A percentile compares a stretch with the other conserved stretches of the same genome.
phyloP scores from a whole-genome alignment of 2,329 filamentous ascomycete species.

The Cladophialophora carrionii region DNA sequence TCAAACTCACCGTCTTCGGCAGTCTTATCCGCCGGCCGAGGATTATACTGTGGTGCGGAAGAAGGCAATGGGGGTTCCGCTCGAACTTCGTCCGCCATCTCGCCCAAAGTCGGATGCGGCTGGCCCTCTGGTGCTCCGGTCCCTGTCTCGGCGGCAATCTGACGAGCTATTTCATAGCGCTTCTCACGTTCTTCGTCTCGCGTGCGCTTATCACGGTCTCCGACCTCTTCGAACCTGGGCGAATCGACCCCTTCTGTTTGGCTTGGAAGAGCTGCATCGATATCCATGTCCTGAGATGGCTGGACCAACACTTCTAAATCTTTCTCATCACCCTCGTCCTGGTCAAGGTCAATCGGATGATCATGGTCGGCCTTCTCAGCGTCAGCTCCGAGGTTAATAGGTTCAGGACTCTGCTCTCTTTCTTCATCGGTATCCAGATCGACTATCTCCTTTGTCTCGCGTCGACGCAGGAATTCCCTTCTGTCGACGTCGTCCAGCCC shows the following conservation, averaged over 20 bases:
- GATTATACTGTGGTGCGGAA: constrained; percentile 28
- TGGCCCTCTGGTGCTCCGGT: constrained; percentile 18
- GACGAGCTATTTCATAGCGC: constrained; percentile 42
- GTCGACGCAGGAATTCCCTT: constrained; percentile 37
- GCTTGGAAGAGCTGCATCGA: constrained; percentile 15
- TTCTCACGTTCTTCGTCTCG: constrained; percentile 47
- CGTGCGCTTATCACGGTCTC: constrained; percentile 27
- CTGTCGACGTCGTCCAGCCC: constrained; percentile 14
- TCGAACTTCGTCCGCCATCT: constrained; percentile 50
- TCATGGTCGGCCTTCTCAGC: constrained; percentile 20
- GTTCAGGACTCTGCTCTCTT: constrained; percentile 2
- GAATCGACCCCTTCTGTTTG: constrained; percentile 7
- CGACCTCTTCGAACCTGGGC: constrained; percentile 18
- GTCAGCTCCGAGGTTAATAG: constrained; percentile 7
- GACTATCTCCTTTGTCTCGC: constrained; percentile 46
- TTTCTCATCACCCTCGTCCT: constrained; percentile 40
- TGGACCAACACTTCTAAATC: constrained; percentile 32
- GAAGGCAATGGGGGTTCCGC: constrained; percentile 47
- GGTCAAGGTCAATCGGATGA: constrained; percentile 36
- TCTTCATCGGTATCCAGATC: constrained; percentile 44
- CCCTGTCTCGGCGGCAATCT: constrained; percentile 36
- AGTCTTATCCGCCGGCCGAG: constrained; percentile 17
- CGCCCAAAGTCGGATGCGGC: constrained; percentile 45
- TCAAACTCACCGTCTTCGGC: constrained; percentile 31
- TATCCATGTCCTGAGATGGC: constrained; percentile 16